A percentile compares a stretch with the other conserved stretches of the same genome.
These are phyloP conservation scores for Phyllosticta paracitricarpa DNA, from an alignment of 2,329 filamentous ascomycete genomes.

Conservation along the genomic window DNA sequence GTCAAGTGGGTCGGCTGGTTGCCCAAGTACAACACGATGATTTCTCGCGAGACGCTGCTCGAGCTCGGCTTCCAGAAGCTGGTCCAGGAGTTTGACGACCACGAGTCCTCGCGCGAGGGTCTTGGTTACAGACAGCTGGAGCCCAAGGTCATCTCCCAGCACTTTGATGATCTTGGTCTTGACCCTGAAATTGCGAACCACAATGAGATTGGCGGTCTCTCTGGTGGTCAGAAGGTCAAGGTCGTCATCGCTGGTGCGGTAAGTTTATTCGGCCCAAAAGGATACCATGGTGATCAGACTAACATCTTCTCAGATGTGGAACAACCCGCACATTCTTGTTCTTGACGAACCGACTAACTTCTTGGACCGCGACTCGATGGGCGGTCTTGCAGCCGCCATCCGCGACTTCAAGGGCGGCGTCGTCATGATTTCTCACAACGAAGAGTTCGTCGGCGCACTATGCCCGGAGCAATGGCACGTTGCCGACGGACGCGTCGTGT, in stretches of 20 bases:
- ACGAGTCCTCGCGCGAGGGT: slow-evolving; percentile 97
- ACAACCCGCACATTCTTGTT: slow-evolving; percentile 94
- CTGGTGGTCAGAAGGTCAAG: slow-evolving; percentile 97
- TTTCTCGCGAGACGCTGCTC: slow-evolving; percentile 83
- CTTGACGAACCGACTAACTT: slow-evolving; percentile 99
- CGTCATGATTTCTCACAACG: slow-evolving; percentile 99
- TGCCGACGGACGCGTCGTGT: slow-evolving; percentile 73
- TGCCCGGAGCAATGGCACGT: slow-evolving; percentile 97
- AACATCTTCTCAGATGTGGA: slow-evolving; percentile 50
- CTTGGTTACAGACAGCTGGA: slow-evolving; percentile 90
- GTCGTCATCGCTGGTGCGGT: slow-evolving; percentile 77
- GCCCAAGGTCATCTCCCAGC: slow-evolving; percentile 89
- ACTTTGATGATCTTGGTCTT: slow-evolving; percentile 93
- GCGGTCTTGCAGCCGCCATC: slow-evolving; percentile 93
- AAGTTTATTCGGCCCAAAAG: neutral
- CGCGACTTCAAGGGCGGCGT: slow-evolving; percentile 97
- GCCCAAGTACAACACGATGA: slow-evolving; percentile 86
- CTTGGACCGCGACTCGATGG: slow-evolving; percentile 93
- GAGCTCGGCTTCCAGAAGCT: slow-evolving; percentile 86
- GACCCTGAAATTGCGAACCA: slow-evolving; percentile 98
- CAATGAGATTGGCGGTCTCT: slow-evolving; percentile 93
- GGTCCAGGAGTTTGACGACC: slow-evolving; percentile 95
- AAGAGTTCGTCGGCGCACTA: slow-evolving; percentile 93
- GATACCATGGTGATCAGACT: neutral
- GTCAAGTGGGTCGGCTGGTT: slow-evolving; percentile 86